Evolutionary conservation across 257 asterid genomes (phyloP), one percentile per base, ranked within the genome.

Genomic region (Cynanchum wilfordii): DNA sequence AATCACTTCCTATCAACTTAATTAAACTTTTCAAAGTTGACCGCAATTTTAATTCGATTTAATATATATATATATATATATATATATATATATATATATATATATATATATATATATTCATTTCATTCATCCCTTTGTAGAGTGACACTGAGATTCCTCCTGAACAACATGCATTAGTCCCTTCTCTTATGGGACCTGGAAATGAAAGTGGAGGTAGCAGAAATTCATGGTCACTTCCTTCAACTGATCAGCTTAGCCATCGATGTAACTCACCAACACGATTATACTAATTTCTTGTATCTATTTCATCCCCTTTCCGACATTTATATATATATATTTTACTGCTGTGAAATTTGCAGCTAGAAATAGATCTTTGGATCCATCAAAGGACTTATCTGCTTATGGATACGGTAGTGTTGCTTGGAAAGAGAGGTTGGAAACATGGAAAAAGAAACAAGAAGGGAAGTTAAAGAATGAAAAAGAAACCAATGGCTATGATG

Each of bases 381-480:
- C 81, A 24, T 73, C 81, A n/a, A 80, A 77, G 75, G 81, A 80
- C 47, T 68, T 80, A 24, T 69, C 79, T 33, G 75, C 76, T 40
- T 76, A 80, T 25, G 83, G 83, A 15, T 80, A 80, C 54, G 83
- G 83, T 17, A 80, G 80, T 50, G 57, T 80, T 38, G 80, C 83
- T 4, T 80, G 83, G 83, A 80, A 80, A 75, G 83, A 80, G 73
- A 76, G 78, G 52, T 68, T 80, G 78, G 75, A 76, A 25, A 30
- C 10, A 13, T 76, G 80, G 80, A 80, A 72, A 38, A 45, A 74
- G 44, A 73, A 73, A 52, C 79, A 73, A 80, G 79, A 73, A 80
- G 79, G 62, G 57, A 73, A 67, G 33, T 52, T 47, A 68, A 63
- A 8, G 70, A 65, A 54, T 40, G 71, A 73, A 20, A 27, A n/a